Percentiles rank a stretch among this genome's conserved stretches.
These are phyloP conservation scores for Sistotremastrum suecicum DNA, from an alignment of 768 basidiomycete genomes.

Conservation along the genomic window DNA sequence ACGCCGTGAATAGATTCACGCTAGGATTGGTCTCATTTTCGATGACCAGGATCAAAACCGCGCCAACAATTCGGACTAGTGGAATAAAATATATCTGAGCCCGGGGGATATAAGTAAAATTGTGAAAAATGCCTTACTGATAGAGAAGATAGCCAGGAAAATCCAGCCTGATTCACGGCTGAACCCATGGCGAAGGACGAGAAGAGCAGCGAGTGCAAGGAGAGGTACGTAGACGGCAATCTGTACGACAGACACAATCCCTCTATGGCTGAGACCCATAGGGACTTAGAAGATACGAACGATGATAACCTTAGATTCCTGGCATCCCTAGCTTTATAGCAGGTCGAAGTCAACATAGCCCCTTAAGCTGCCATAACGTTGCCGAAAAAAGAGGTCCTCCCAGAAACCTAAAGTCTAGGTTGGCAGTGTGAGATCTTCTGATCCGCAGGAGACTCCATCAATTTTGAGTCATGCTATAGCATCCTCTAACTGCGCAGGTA, in stretches of 20 bases:
- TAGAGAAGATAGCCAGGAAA: conserved; percentile 44
- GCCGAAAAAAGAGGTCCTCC: too few species aligned
- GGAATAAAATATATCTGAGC: neutral
- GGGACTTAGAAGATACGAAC: neutral
- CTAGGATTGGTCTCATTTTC: conserved; percentile 11
- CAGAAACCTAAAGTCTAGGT: too few species aligned
- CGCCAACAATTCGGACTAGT: too few species aligned
- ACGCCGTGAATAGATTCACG: conserved; percentile 33
- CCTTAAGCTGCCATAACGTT: too few species aligned
- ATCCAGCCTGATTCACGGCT: conserved; percentile 51
- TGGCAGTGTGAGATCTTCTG: too few species aligned
- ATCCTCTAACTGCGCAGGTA: too few species aligned
- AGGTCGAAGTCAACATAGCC: too few species aligned
- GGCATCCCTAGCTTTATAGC: too few species aligned
- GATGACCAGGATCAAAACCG: too few species aligned
- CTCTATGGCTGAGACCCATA: conserved; percentile 26
- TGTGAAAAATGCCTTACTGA: conserved; percentile 24
- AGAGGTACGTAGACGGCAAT: conserved; percentile 49
- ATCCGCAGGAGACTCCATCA: too few species aligned
- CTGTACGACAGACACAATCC: conserved; percentile 43
- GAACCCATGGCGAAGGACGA: conserved; percentile 41
- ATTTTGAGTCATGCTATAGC: too few species aligned
- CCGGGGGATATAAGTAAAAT: neutral
- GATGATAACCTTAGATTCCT: too few species aligned
- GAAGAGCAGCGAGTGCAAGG: conserved; percentile 27